Conservation (phyloP, 2,329 filamentous ascomycete species). For the Arthroderma uncinatum region DNA sequence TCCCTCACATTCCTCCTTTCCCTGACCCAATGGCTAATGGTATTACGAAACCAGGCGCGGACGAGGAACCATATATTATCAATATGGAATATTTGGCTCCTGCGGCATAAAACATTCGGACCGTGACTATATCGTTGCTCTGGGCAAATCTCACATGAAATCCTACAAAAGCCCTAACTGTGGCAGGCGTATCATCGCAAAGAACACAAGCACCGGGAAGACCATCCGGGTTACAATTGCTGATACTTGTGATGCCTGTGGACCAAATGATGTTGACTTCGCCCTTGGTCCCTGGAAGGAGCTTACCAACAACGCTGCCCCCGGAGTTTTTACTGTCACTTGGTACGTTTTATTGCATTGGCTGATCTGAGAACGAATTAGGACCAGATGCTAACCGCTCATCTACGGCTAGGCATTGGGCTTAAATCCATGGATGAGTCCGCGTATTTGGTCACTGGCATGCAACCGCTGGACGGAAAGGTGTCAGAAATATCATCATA, state of each 20-base stretch:
- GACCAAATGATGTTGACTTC: slow-evolving; percentile 14
- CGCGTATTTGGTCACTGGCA: too few species aligned
- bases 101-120: slow-evolving; percentile 10
- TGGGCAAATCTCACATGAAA: slow-evolving; percentile 10
- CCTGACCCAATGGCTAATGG: neutral
- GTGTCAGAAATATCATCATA: too few species aligned
- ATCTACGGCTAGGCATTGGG: slow-evolving; percentile 1
- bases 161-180: slow-evolving; percentile 7
- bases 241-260: slow-evolving; percentile 13
- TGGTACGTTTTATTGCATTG: slow-evolving; percentile 8
- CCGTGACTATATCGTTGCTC: slow-evolving; percentile 10
- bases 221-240: slow-evolving; percentile 7
- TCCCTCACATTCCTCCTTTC: neutral
- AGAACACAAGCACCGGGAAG: slow-evolving; percentile 10
- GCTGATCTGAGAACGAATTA: neutral
- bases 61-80: slow-evolving; percentile 12
- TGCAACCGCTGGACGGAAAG: too few species aligned
- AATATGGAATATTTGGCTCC: slow-evolving; percentile 7
- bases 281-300: slow-evolving; percentile 13
- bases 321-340: slow-evolving; percentile 8
- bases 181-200: slow-evolving; percentile 9
- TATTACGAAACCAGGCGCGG: neutral
- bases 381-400: neutral
- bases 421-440: neutral
- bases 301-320: slow-evolving; percentile 10